Base-by-base conservation (phyloP, 1,139 yeast genomes). In the Taphrina populina region DNA sequence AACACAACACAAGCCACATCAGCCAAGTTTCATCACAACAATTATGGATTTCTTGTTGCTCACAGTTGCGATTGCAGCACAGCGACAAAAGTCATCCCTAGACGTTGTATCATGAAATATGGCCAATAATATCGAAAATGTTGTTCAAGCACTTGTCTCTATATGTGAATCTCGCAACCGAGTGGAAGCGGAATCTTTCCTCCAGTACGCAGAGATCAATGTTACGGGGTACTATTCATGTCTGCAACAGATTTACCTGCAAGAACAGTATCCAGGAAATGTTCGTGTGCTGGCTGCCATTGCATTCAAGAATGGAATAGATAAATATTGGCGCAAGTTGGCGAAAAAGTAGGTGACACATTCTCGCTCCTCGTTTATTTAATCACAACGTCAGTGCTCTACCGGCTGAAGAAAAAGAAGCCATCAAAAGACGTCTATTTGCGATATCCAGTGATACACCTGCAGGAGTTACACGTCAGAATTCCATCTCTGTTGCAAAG, bases 201-300 rank as follows among this genome's bases (percentile, higher is more conserved):
- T 49, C 3, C 19, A 23, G 11, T 19, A 30, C 5, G 54, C 54
- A 10, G 54, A 49, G 17, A 40, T 23, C 11, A 21, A 49, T 23
- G 10, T 21, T 37, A 44, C 52, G 27, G 55, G 3, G 82, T 74
- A 64, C 83, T 59, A 82, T 65, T 76, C 68, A 57, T 64, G 73
- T 20, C 68, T 84, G 23, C 90, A 84, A 64, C 62, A 64, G 1
- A 76, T 85, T 0, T 88, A 86, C 66, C 71, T 81, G 57, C 81
- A 84, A 61, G 68, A 74, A 4, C 11, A 24, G 4, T 64, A 79
- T 13, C 77, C 87, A 0, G 69, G 83, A 26, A 86, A 84, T 59
- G 74, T 80, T 6, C 73, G 97, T 65, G 88, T 95, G 95, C 72
- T 90, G 39, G 90, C 96, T 0, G 76, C 88, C 2, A 90, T 92